Percentiles rank a stretch among this genome's conserved stretches.
These are phyloP conservation scores for Tuber brumale DNA, from an alignment of 495 filamentous ascomycete genomes.

Conservation along the genomic window DNA sequence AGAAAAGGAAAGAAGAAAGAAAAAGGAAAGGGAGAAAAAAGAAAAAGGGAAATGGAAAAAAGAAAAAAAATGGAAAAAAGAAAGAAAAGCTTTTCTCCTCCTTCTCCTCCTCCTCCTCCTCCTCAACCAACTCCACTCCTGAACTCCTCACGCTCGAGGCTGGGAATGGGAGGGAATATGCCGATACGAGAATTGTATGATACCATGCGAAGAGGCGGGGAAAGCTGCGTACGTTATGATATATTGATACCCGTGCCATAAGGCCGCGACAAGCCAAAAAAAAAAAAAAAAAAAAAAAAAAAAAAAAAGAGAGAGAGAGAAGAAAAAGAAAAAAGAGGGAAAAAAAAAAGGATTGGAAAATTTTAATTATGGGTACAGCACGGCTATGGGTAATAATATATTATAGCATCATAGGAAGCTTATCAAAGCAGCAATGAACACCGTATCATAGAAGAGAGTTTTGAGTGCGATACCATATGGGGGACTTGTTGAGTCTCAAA, in stretches of 20 bases:
- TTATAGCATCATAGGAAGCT: not conserved
- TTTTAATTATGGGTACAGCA: not conserved
- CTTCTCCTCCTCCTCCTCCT: conserved; percentile 5
- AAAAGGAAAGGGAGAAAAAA: conserved; percentile 6
- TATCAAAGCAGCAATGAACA: not conserved
- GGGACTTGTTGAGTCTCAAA: not conserved
- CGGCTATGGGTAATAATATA: not conserved
- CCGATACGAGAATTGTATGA: conserved; percentile 24
- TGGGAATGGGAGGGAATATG: conserved; percentile 18
- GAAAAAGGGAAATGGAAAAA: conserved; percentile 6
- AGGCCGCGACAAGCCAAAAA: not conserved
- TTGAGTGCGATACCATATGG: not conserved
- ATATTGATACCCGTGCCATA: conserved; percentile 1
- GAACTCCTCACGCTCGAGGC: conserved; percentile 13
- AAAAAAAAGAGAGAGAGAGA: not conserved
- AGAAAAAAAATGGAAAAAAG: conserved; percentile 26
- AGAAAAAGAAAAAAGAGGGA: not conserved
- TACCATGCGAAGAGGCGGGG: conserved; percentile 14
- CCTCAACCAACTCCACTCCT: too few species aligned
- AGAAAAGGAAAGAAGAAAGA: too few species aligned
- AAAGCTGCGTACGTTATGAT: conserved; percentile 12
- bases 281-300: not conserved
- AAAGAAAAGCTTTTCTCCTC: conserved; percentile 20
- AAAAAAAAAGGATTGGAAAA: not conserved
- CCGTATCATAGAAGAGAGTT: not conserved